Evolutionary conservation across 257 asterid genomes (phyloP).

Genomic region (Petrea volubilis): DNA sequence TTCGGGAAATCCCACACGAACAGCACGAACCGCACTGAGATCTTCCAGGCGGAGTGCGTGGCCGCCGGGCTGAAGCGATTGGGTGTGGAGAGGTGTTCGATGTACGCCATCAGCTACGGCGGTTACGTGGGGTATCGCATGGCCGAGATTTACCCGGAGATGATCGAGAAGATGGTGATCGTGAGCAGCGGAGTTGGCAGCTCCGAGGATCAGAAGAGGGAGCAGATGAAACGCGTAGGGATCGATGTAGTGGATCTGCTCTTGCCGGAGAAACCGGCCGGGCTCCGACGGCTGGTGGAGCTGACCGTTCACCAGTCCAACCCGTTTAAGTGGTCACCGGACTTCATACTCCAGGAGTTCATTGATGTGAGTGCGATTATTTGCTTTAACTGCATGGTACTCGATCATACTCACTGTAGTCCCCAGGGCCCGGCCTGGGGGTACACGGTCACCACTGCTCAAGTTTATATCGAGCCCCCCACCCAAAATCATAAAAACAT

Average conservation of each 20-base stretch:
- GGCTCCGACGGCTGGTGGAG: conserved; percentile 45
- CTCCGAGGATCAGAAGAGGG: conserved; percentile 44
- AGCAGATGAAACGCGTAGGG: conserved; percentile 46
- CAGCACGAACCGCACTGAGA: conserved; percentile 40
- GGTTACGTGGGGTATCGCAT: conserved; percentile 60
- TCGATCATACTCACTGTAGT: not conserved
- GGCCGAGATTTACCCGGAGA: conserved; percentile 55
- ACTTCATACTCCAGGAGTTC: conserved; percentile 45
- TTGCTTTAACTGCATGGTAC: not conserved
- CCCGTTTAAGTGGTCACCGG: conserved; percentile 53
- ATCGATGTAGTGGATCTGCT: conserved; percentile 45
- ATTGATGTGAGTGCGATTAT: conserved; percentile 39
- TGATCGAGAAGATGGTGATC: conserved; percentile 68
- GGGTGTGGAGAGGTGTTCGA: conserved; percentile 57
- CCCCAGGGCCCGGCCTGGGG: too few relatives aligned
- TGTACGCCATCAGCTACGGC: conserved; percentile 68
- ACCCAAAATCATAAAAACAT: too few relatives aligned
- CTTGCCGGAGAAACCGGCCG: conserved; percentile 52
- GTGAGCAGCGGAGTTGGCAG: conserved; percentile 66
- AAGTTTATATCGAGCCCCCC: too few relatives aligned
- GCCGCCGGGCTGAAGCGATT: conserved; percentile 47
- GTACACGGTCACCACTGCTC: too few relatives aligned
- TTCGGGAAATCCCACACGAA: conserved; percentile 57
- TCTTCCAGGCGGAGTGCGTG: conserved; percentile 64
- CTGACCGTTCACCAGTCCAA: conserved; percentile 40